phyloP scores from a whole-genome alignment of 148 eudicot species.

The Linanthus parryae region DNA sequence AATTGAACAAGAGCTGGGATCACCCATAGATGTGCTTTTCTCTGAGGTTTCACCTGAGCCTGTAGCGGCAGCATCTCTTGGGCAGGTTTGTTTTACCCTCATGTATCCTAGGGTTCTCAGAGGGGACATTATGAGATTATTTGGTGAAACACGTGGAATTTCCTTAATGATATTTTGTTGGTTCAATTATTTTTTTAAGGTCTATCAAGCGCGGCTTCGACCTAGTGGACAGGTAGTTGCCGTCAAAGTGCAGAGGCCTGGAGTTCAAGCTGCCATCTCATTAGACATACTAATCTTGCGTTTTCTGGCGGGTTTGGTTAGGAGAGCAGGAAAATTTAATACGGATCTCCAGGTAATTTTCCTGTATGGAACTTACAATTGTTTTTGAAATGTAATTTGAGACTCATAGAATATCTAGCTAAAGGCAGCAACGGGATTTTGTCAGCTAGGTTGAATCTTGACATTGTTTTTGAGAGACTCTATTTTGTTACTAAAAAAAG shows the following conservation, averaged over 20 bases:
- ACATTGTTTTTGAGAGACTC: too few relatives aligned
- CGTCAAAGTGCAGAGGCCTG: constrained; percentile 95
- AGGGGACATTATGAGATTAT: neutral
- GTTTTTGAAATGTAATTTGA: too few relatives aligned
- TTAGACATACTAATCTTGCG: constrained; percentile 86
- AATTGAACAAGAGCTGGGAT: constrained; percentile 83
- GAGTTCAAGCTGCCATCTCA: constrained; percentile 91
- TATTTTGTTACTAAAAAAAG: too few relatives aligned
- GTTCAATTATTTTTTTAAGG: constrained; percentile 28
- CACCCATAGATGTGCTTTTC: constrained; percentile 62
- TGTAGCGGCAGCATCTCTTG: constrained; percentile 97
- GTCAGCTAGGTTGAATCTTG: too few relatives aligned
- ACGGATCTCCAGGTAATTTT: constrained; percentile 85
- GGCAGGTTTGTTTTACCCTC: constrained; percentile 54
- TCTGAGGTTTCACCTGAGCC: constrained; percentile 86
- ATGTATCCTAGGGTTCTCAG: constrained; percentile 1
- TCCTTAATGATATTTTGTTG: neutral
- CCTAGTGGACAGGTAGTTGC: constrained; percentile 70
- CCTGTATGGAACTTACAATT: neutral
- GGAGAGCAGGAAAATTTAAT: constrained; percentile 75
- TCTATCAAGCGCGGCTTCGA: constrained; percentile 77
- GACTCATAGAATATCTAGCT: too few relatives aligned
- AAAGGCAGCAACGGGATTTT: too few relatives aligned
- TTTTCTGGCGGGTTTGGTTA: constrained; percentile 62
- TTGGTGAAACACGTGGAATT: constrained; percentile 5